Evolutionary conservation across 73 alveolate species (phyloP).

Genomic region (Paramecium primaurelia): DNA sequence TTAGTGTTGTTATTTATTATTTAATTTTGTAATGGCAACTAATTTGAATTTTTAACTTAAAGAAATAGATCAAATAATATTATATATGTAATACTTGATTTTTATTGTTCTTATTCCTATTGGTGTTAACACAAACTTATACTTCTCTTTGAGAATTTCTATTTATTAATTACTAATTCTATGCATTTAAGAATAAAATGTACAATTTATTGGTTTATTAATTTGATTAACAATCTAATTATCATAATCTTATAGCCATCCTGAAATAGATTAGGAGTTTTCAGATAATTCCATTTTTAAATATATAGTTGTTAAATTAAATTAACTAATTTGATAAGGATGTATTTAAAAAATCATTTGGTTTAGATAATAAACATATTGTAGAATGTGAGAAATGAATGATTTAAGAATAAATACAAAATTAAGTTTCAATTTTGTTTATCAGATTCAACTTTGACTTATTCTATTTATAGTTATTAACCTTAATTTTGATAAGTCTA

Average conservation of each 20-base stretch:
- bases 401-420: background rate
- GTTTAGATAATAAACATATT: background rate
- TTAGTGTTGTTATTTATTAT: background rate
- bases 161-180: background rate
- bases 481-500: background rate
- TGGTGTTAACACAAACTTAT: background rate
- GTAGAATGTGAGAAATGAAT: background rate
- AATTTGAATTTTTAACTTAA: background rate
- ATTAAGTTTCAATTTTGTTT: background rate
- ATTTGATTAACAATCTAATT: background rate
- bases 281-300: background rate
- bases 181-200: background rate
- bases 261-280: background rate
- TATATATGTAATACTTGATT: background rate
- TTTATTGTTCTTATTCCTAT: background rate
- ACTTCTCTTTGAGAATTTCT: background rate
- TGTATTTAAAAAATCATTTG: background rate
- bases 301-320: background rate
- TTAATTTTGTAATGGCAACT: background rate
- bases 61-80: background rate
- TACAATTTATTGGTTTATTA: background rate
- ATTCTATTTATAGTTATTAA: background rate
- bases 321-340: background rate
- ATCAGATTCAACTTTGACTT: background rate
- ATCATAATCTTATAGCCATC: background rate